A percentile compares a stretch with the other conserved stretches of the same genome.
These are phyloP conservation scores for Microthlaspi erraticum DNA, from an alignment of 345 rosid genomes.

Conservation along the genomic window DNA sequence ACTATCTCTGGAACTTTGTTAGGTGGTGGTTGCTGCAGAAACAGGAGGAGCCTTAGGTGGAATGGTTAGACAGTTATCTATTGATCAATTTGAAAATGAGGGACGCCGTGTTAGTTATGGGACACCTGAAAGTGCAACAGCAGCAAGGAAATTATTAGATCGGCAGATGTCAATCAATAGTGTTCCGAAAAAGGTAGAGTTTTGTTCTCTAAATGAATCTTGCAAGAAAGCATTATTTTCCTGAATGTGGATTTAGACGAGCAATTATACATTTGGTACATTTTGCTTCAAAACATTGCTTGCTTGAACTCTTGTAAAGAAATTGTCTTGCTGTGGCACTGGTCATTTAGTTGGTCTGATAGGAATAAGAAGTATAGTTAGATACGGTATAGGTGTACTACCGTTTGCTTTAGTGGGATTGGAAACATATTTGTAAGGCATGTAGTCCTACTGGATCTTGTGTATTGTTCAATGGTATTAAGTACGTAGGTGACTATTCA, in stretches of 20 bases:
- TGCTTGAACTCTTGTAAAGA: constrained; percentile 9
- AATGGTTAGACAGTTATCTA: constrained; percentile 94
- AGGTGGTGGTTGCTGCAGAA: constrained; percentile 99
- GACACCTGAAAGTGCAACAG: constrained; percentile 90
- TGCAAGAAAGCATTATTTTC: constrained; percentile 18
- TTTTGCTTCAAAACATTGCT: background rate
- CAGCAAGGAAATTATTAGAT: constrained; percentile 95
- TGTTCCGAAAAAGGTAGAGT: constrained; percentile 87
- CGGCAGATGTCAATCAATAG: constrained; percentile 94
- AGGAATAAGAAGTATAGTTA: background rate
- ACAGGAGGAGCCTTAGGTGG: constrained; percentile 98
- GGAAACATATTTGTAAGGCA: background rate
- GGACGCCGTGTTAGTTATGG: constrained; percentile 97
- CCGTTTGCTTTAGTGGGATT: constrained; percentile 4
- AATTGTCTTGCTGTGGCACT: background rate
- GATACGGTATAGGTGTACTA: background rate
- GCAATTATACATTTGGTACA: background rate
- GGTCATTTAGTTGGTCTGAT: constrained; percentile 12
- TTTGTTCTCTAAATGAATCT: background rate
- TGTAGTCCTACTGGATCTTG: background rate
- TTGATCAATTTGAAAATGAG: constrained; percentile 97
- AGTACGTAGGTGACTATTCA: constrained; percentile 21
- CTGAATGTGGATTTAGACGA: background rate
- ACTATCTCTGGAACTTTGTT: constrained; percentile 30
- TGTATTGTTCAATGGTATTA: background rate